Conservation (phyloP, 2,329 filamentous ascomycete species). For the Xylaria sp. region DNA sequence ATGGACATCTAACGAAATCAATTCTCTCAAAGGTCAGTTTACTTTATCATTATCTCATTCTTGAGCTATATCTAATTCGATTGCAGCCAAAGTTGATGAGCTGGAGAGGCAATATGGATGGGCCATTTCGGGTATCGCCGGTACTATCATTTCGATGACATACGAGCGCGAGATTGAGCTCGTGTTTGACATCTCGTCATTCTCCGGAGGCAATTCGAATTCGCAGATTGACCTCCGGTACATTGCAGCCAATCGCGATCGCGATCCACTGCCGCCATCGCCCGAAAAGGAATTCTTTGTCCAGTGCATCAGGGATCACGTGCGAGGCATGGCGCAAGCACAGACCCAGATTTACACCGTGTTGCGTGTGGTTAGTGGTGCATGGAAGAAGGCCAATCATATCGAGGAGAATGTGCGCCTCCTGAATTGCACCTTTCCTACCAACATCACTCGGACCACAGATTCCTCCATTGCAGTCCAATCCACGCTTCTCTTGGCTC, state of each 20-base stretch:
- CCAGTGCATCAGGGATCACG: conserved; percentile 74
- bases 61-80: conserved; percentile 52
- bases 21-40: conserved; percentile 75
- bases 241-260: conserved; percentile 68
- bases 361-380: conserved; percentile 67
- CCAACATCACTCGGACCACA: conserved; percentile 69
- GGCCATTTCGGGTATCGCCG: conserved; percentile 74
- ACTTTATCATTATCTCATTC: not conserved
- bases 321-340: conserved; percentile 70
- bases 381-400: conserved; percentile 73
- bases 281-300: conserved; percentile 80
- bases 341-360: conserved; percentile 65
- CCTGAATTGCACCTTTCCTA: conserved; percentile 73
- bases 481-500: conserved; percentile 70
- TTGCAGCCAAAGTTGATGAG: conserved; percentile 69
- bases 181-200: conserved; percentile 74
- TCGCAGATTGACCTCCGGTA: conserved; percentile 76
- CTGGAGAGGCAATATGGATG: conserved; percentile 77
- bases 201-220: conserved; percentile 58
- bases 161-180: conserved; percentile 79
- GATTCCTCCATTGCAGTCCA: conserved; percentile 74
- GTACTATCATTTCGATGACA: conserved; percentile 75
- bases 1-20: conserved; percentile 86
- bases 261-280: conserved; percentile 66
- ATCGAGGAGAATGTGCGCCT: conserved; percentile 70